These are phyloP conservation scores for Amanita pseudoporphyria DNA, from an alignment of 768 basidiomycete species.

Conservation along the genomic window DNA sequence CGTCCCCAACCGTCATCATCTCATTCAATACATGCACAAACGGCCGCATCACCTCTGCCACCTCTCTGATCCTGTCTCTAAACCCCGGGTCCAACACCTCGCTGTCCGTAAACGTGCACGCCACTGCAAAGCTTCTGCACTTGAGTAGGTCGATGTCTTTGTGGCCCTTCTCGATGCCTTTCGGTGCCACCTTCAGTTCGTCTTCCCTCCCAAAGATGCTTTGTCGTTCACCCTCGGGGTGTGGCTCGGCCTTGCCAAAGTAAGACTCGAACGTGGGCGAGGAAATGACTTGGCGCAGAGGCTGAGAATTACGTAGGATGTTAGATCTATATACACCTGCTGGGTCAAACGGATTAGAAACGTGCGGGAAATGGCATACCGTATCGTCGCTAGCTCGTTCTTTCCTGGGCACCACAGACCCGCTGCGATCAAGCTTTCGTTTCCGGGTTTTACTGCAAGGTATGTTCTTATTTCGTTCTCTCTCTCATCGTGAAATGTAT, in stretches of 20 bases:
- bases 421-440: conserved; percentile 64
- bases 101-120: conserved; percentile 57
- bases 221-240: conserved; percentile 50
- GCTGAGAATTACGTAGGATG: conserved; percentile 48
- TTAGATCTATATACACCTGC: conserved; percentile 34
- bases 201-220: conserved; percentile 86
- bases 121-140: conserved; percentile 68
- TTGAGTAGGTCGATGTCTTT: conserved; percentile 91
- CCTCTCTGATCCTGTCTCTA: conserved; percentile 44
- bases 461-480: not conserved
- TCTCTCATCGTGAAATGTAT: not conserved
- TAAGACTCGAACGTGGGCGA: conserved; percentile 59
- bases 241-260: conserved; percentile 64
- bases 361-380: conserved; percentile 29
- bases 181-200: conserved; percentile 85
- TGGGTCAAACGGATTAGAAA: not conserved
- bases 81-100: conserved; percentile 65
- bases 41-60: conserved; percentile 51
- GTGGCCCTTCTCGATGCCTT: conserved; percentile 80
- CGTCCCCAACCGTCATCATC: conserved; percentile 48
- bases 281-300: conserved; percentile 59
- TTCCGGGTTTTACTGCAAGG: conserved; percentile 50
- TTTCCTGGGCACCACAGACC: conserved; percentile 75
- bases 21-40: conserved; percentile 78
- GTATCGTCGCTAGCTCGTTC: conserved; percentile 68